phyloP scores from a whole-genome alignment of 352 stramenopile genomes.

The Aphanomyces cochlioides region DNA sequence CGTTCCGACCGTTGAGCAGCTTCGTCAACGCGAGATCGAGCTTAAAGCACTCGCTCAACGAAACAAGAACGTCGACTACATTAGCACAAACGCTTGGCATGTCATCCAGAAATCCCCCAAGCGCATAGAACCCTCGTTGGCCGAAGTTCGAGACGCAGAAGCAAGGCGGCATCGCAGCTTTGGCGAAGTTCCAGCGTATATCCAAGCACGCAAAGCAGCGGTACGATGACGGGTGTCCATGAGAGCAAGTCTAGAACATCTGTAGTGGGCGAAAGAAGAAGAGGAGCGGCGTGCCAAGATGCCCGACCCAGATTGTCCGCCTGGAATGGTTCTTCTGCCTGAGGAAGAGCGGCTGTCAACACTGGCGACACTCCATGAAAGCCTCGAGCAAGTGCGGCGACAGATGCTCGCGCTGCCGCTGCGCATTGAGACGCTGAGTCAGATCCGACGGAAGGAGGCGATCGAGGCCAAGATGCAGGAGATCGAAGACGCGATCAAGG shows the following conservation, averaged over 20 bases:
- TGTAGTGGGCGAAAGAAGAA: slow-evolving; percentile 80
- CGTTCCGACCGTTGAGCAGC: slow-evolving; percentile 49
- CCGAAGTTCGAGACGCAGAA: slow-evolving; percentile 31
- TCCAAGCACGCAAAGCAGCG: slow-evolving; percentile 56
- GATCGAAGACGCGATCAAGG: slow-evolving; percentile 86
- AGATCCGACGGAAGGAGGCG: slow-evolving; percentile 76
- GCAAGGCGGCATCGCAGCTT: slow-evolving; percentile 41
- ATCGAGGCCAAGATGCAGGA: slow-evolving; percentile 80
- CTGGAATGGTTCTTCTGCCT: slow-evolving; percentile 77
- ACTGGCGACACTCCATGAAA: slow-evolving; percentile 59
- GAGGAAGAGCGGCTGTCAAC: slow-evolving; percentile 77
- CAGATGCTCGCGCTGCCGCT: slow-evolving; percentile 78
- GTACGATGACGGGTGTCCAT: slow-evolving; percentile 7
- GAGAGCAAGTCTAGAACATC: background rate
- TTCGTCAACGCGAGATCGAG: slow-evolving; percentile 43
- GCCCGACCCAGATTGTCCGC: slow-evolving; percentile 80
- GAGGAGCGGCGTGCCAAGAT: slow-evolving; percentile 64
- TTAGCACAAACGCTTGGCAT: slow-evolving; percentile 73
- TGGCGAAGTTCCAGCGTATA: slow-evolving; percentile 63
- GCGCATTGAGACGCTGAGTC: slow-evolving; percentile 75
- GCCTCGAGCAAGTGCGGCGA: slow-evolving; percentile 44
- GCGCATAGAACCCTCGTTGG: slow-evolving; percentile 17
- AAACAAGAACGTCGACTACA: slow-evolving; percentile 60
- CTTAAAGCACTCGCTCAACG: slow-evolving; percentile 38
- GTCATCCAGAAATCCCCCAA: slow-evolving; percentile 54